Evolutionary conservation across 768 basidiomycete genomes (phyloP), one percentile per base, ranked within the genome.

Genomic region (Panaeolus cyanescens): DNA sequence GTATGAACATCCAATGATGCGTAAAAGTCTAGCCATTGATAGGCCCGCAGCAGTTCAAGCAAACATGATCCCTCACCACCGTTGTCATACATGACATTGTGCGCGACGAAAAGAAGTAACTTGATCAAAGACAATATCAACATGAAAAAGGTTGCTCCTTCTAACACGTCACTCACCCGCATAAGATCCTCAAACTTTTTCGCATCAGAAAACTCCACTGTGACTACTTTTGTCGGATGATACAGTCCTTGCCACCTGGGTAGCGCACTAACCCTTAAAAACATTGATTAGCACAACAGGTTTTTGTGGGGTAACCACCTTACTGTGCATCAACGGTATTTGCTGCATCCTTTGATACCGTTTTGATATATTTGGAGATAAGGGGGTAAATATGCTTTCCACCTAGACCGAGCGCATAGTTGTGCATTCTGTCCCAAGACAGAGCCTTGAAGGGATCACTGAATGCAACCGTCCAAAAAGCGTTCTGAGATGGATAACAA

Each of bases 371-470:
- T 7, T 39, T 40, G 39, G 30, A 32, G 32, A 57, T 17, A 2
- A 13, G 30, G 0, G 59, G 59, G 32, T 67, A 68, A 1, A 78
- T 20, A 56, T 78, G 76, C 28, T 74, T 65, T 0, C 68, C 68
- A 55, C 65, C 69, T 6, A 75, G 31, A 3, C 78, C 77, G 2
- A 17, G 28, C 50, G 67, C 59, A 42, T 71, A 56, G 2, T 60
- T 58, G 55, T 79, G 77, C 6, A 79, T 62, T 1, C 61, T 60
- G 55, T 79, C 76, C 54, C 75, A 77, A 8, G 72, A 74, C 4
- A 70, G 25, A 13, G 75, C 71, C 0, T 20, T n/a, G 39, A 76
- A 58, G 5, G 72, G 71, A 56, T 75, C 72, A 19, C 32, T 34
- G 15, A 20, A 37, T 10, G 40, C 19, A 12, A 45, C 10, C 1